Evolutionary conservation across 371 early-diverging fungal species (phyloP).

Genomic region (Mucor lusitanicus): DNA sequence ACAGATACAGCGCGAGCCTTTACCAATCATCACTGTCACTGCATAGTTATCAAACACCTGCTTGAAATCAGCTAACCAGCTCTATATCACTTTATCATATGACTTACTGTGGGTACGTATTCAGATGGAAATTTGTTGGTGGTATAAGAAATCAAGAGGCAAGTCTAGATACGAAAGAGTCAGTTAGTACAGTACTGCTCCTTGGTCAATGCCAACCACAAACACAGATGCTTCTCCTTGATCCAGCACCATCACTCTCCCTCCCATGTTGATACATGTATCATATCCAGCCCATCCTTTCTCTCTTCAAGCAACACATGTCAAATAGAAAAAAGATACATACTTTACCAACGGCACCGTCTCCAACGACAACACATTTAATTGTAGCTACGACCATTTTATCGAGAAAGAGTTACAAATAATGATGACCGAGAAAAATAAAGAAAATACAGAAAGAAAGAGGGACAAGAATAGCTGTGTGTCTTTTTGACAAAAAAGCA

Average conservation of each 20-base stretch:
- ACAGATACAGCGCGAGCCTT: background rate
- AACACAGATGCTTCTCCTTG: background rate
- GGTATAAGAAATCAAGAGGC: slow-evolving; percentile 97
- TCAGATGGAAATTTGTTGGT: slow-evolving; percentile 98
- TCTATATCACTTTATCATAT: background rate
- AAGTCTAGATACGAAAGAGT: slow-evolving; percentile 64
- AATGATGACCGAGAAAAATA: background rate
- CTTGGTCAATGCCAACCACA: background rate
- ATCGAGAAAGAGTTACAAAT: background rate
- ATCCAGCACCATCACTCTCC: too few relatives aligned
- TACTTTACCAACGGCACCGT: slow-evolving; percentile 98
- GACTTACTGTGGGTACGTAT: slow-evolving; percentile 95
- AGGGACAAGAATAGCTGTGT: background rate
- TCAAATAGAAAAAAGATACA: slow-evolving; percentile 1
- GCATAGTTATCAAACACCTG: slow-evolving; percentile 99
- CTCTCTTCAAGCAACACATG: background rate
- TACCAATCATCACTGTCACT: slow-evolving; percentile 97
- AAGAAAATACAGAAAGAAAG: background rate
- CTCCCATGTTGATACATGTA: background rate
- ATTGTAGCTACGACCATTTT: slow-evolving; percentile 73
- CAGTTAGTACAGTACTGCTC: background rate
- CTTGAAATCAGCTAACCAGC: background rate
- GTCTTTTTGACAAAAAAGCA: background rate
- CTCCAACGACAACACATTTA: slow-evolving; percentile 96
- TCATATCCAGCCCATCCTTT: background rate